Conservation (phyloP, 192 early-diverging fungal species). For the Coemansia sp. region DNA sequence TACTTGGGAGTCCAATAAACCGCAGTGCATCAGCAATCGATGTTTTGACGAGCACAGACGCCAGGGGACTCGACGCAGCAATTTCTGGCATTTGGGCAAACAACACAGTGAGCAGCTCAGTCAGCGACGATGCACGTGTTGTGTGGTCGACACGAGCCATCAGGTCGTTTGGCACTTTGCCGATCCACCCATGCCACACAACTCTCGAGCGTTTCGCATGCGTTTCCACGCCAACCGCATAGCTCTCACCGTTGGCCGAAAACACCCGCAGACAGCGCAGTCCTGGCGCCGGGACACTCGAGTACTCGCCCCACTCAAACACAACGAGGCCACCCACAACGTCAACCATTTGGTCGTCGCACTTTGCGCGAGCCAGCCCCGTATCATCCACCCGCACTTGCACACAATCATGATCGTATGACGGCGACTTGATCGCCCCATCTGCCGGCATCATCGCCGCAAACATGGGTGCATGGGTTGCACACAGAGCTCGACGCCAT, state of each 20-base stretch:
- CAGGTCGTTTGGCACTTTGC: not conserved
- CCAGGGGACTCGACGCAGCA: not conserved
- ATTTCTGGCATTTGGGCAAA: conserved; percentile 13
- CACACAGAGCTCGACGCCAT: conserved; percentile 47
- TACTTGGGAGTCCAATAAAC: conserved; percentile 6
- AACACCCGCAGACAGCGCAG: conserved; percentile 21
- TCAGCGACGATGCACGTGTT: not conserved
- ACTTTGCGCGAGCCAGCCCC: not conserved
- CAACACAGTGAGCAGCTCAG: not conserved
- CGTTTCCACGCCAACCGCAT: conserved; percentile 4
- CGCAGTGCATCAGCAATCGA: conserved; percentile 2
- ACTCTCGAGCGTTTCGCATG: not conserved
- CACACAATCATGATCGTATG: conserved; percentile 19
- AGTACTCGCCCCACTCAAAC: conserved; percentile 9
- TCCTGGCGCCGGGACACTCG: not conserved
- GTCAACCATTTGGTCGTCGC: not conserved
- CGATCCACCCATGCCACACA: conserved; percentile 20
- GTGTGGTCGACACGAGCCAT: not conserved
- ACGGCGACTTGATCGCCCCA: conserved; percentile 10
- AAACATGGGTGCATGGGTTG: conserved; percentile 32
- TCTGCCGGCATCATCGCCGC: conserved; percentile 42
- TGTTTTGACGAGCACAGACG: not conserved
- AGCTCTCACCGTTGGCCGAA: not conserved
- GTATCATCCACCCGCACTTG: conserved; percentile 6
- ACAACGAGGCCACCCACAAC: conserved; percentile 17